Evolutionary conservation across 805 yeast species (phyloP), one percentile per base, ranked within the genome.

Genomic region (Suhomyces vadensis): DNA sequence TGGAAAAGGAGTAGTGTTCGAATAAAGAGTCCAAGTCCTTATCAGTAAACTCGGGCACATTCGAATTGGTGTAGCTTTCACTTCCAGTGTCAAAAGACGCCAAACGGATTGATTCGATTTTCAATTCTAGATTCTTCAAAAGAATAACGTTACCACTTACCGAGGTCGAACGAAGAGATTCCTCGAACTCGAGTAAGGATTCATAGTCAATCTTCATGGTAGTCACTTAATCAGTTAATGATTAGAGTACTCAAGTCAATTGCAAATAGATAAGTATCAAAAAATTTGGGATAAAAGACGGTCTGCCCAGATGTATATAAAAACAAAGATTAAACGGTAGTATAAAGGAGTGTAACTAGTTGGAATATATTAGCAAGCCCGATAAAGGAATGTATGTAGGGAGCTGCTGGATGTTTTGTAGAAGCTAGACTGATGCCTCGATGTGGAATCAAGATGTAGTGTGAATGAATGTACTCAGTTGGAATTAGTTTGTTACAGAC

Each of bases 111-210:
- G 47, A 51, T 37, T 63, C 69, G 19, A 65, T 57, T 48, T 60
- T 63, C 11, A 49, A 42, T 17, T 59, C 67, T 24, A 65, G 45
- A 43, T 63, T 64, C 14, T 44, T 47, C 31, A 57, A 54, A 13
- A 63, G 53, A 7, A 60, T 49, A 6, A 51, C 35, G 37, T 52
- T 52, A 37, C 46, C 51, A 37, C 50, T 49, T 8, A 48, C 50
- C 14, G 53, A 47, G 3, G 56, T 39, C 20, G 51, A 38, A 22
- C 57, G 42, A 9, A 65, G 55, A 11, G 70, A 60, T 36, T 65
- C 69, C 49, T 67, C 72, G 41, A 67, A 67, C 44, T 67, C 71
- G 26, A 65, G 50, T 14, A 65, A 52, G 7, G 65, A 52, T 47
- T 55, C 62, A 48, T 53, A 59, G 43, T 64, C 60, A 27, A 56